phyloP scores from a whole-genome alignment of 2,329 filamentous ascomycete genomes.

The Huntiella decipiens region DNA sequence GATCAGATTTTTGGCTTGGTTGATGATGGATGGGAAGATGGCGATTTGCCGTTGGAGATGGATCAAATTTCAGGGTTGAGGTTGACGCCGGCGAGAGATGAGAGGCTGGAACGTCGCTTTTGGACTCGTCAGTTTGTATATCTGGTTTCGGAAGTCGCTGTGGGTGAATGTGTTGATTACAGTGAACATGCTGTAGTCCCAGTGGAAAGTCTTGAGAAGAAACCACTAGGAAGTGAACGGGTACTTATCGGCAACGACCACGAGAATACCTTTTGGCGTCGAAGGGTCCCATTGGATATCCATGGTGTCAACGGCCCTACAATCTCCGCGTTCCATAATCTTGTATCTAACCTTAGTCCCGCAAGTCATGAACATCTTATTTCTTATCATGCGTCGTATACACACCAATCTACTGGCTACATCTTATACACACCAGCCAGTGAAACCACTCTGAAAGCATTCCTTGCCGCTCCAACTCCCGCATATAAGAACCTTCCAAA shows the following conservation, averaged over 20 bases:
- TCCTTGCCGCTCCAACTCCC: conserved; percentile 43
- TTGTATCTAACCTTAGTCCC: conserved; percentile 37
- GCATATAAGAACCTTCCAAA: conserved; percentile 44
- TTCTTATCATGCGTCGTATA: conserved; percentile 55
- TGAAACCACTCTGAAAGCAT: conserved; percentile 47
- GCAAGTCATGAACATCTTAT: conserved; percentile 50
- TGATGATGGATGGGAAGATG: conserved; percentile 60
- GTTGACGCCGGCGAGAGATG: conserved; percentile 39
- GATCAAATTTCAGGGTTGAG: conserved; percentile 46
- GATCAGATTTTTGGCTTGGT: conserved; percentile 59
- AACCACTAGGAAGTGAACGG: conserved; percentile 21
- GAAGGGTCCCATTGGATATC: conserved; percentile 27
- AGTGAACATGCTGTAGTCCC: conserved; percentile 50
- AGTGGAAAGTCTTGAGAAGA: conserved; percentile 44
- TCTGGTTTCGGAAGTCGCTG: conserved; percentile 42
- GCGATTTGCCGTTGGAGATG: conserved; percentile 49
- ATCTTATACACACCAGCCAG: conserved; percentile 46
- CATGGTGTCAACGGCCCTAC: conserved; percentile 22
- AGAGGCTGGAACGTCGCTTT: conserved; percentile 47
- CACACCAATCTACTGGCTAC: conserved; percentile 42
- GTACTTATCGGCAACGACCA: conserved; percentile 39
- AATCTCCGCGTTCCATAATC: conserved; percentile 37
- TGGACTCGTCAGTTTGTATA: conserved; percentile 53
- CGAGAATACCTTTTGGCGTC: conserved; percentile 36
- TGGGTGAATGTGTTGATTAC: conserved; percentile 44